These are phyloP conservation scores for Pichia sp. DNA, from an alignment of 1,139 yeast genomes.

Conservation along the genomic window DNA sequence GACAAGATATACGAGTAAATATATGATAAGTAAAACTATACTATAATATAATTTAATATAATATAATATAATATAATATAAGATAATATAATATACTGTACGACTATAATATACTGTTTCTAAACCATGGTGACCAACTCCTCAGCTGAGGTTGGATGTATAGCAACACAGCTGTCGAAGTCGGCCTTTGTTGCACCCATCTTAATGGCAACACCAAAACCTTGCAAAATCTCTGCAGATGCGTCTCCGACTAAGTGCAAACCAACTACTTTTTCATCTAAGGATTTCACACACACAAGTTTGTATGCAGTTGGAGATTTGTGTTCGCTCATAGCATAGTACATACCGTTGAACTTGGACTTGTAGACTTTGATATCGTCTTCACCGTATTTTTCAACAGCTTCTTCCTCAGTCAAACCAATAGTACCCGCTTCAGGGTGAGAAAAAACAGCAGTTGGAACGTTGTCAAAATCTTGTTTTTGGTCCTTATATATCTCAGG, in stretches of 20 bases:
- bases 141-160: slow-evolving; percentile 98
- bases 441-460: slow-evolving; percentile 89
- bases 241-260: slow-evolving; percentile 88
- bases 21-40: not conserved
- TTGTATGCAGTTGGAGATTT: slow-evolving; percentile 89
- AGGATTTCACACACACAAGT: slow-evolving; percentile 63
- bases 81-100: not conserved
- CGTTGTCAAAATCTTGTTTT: slow-evolving; percentile 77
- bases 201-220: slow-evolving; percentile 95
- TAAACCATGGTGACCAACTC: slow-evolving; percentile 79
- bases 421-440: slow-evolving; percentile 97
- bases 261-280: slow-evolving; percentile 91
- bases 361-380: slow-evolving; percentile 78
- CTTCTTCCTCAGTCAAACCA: slow-evolving; percentile 78
- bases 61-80: no score
- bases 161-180: slow-evolving; percentile 93
- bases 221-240: slow-evolving; percentile 91
- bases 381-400: slow-evolving; percentile 71
- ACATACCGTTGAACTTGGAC: slow-evolving; percentile 86
- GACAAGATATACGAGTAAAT: not conserved
- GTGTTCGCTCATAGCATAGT: slow-evolving; percentile 80
- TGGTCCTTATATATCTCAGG: slow-evolving; percentile 59
- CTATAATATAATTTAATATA: not conserved
- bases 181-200: slow-evolving; percentile 98
- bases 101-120: not conserved